These are phyloP conservation scores for Starmera stellimalicola DNA, from an alignment of 1,139 yeast species.

Conservation along the genomic window DNA sequence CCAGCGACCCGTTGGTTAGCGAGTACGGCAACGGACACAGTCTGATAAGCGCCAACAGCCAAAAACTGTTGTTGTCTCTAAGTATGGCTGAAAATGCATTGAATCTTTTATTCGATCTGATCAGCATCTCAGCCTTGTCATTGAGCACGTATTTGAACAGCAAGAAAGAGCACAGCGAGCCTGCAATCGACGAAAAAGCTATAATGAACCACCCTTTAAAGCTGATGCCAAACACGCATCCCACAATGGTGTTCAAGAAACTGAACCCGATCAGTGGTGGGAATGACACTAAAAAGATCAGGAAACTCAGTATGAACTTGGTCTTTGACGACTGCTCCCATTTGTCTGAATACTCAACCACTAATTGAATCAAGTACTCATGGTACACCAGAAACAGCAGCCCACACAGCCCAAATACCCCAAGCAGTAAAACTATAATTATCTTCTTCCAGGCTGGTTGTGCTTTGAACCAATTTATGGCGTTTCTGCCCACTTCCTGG, in stretches of 20 bases:
- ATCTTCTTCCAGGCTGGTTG: conserved; percentile 11
- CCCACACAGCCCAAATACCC: conserved; percentile 3
- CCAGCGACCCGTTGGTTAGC: conserved; percentile 83
- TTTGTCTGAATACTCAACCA: conserved; percentile 30
- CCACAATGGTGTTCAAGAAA: conserved; percentile 56
- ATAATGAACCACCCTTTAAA: conserved; percentile 68
- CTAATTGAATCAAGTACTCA: conserved; percentile 25
- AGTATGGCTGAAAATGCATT: conserved; percentile 70
- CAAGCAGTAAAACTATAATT: conserved; percentile 2
- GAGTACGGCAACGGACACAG: conserved; percentile 92
- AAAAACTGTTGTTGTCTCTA: conserved; percentile 57
- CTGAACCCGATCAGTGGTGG: conserved; percentile 89
- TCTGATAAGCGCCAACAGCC: conserved; percentile 61
- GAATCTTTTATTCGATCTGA: conserved; percentile 48
- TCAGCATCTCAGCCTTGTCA: conserved; percentile 46
- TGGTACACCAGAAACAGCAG: conserved; percentile 26
- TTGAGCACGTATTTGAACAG: conserved; percentile 54
- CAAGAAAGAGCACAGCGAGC: conserved; percentile 66
- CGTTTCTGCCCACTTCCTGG: conserved; percentile 1
- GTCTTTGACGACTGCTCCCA: conserved; percentile 23
- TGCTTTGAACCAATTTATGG: conserved; percentile 5
- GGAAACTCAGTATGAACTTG: conserved; percentile 38
- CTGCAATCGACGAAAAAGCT: conserved; percentile 59
- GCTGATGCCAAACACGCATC: conserved; percentile 78
- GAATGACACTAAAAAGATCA: conserved; percentile 48